These are phyloP conservation scores for Bondarzewia mesenterica DNA, from an alignment of 1,284 basidiomycete species.

Conservation along the genomic window DNA sequence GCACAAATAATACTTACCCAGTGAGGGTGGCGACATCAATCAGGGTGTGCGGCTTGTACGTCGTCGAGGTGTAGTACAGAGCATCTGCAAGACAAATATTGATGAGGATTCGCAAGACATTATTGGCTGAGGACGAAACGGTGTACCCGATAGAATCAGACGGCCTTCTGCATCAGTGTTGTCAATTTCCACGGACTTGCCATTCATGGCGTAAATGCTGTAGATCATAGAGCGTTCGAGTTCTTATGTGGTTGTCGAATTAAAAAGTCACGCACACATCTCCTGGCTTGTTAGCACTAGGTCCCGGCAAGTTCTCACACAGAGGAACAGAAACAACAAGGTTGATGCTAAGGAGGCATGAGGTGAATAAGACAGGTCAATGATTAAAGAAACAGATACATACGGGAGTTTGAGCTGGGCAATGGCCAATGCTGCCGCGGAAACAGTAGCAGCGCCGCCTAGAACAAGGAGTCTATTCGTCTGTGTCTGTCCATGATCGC, in stretches of 20 bases:
- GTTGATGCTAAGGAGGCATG: conserved; percentile 48
- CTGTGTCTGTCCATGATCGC: not conserved
- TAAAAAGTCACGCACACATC: conserved; percentile 67
- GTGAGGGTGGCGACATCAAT: conserved; percentile 82
- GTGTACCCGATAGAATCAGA: conserved; percentile 61
- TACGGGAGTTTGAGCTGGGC: conserved; percentile 76
- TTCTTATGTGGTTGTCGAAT: not conserved
- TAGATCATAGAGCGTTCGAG: not conserved
- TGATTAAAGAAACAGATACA: conserved; percentile 16
- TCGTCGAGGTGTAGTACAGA: conserved; percentile 75
- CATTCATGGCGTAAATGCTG: conserved; percentile 83
- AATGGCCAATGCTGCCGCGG: conserved; percentile 67
- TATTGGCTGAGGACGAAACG: not conserved
- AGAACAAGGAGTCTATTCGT: not conserved
- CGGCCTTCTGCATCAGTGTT: conserved; percentile 89
- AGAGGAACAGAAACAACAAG: conserved; percentile 67
- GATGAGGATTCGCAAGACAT: not conserved
- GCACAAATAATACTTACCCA: conserved; percentile 44
- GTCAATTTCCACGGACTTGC: conserved; percentile 82
- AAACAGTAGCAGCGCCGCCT: conserved; percentile 77
- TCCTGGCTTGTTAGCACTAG: conserved; percentile 83
- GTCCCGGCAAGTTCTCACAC: conserved; percentile 85
- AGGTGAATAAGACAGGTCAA: not conserved
- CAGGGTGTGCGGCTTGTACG: conserved; percentile 75
- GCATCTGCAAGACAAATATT: conserved; percentile 46